Evolutionary conservation across 1,284 basidiomycete genomes (phyloP).

Genomic region (Ceratobasidium sp.): DNA sequence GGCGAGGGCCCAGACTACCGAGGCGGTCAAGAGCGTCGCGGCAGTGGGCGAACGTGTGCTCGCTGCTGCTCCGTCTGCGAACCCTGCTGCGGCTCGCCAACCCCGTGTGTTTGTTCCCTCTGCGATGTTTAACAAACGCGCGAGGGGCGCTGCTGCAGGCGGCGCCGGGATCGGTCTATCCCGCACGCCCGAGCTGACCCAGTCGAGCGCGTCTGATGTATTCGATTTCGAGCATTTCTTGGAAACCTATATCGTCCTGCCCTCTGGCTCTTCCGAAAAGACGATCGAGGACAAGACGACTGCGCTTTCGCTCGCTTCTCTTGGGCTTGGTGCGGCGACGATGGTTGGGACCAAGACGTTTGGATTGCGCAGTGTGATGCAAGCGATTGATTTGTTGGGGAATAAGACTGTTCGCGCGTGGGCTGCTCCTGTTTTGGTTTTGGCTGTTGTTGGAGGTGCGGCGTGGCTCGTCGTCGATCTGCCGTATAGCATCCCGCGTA

Average conservation of each 20-base stretch:
- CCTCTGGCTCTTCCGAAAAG: slow-evolving; percentile 55
- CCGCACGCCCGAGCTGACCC: slow-evolving; percentile 75
- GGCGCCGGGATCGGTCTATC: slow-evolving; percentile 80
- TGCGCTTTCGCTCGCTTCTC: slow-evolving; percentile 78
- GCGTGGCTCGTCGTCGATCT: slow-evolving; percentile 91
- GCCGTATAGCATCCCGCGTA: slow-evolving; percentile 91
- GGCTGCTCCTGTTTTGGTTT: slow-evolving; percentile 87
- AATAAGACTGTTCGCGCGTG: slow-evolving; percentile 88
- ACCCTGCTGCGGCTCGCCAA: slow-evolving; percentile 82
- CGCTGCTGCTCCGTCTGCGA: slow-evolving; percentile 62
- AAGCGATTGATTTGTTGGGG: slow-evolving; percentile 83
- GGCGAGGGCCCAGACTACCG: slow-evolving; percentile 77
- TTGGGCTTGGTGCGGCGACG: slow-evolving; percentile 88
- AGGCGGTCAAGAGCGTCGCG: slow-evolving; percentile 78
- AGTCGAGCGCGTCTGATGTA: slow-evolving; percentile 83
- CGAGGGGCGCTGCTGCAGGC: slow-evolving; percentile 71
- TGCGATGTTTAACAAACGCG: slow-evolving; percentile 86
- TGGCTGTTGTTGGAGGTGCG: slow-evolving; percentile 78
- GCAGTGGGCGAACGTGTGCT: slow-evolving; percentile 75
- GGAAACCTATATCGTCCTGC: slow-evolving; percentile 71
- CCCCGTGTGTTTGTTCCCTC: slow-evolving; percentile 92
- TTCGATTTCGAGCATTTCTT: slow-evolving; percentile 90
- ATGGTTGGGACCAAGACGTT: slow-evolving; percentile 86
- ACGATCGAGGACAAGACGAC: slow-evolving; percentile 68
- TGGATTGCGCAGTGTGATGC: slow-evolving; percentile 82